Base-by-base conservation (phyloP, 176 grass and related monocot genomes). In the Carex pumila region DNA sequence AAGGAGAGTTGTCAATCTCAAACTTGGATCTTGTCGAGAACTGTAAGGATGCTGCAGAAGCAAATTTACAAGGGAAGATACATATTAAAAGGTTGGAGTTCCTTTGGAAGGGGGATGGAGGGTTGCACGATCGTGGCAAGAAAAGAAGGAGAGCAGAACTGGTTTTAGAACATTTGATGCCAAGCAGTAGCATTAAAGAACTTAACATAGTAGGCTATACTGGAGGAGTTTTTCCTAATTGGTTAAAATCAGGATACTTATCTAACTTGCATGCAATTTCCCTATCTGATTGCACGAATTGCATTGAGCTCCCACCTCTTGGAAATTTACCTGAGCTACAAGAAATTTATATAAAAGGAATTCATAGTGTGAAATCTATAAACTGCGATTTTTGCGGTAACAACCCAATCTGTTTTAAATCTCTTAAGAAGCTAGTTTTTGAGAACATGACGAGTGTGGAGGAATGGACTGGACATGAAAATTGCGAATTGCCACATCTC, bases 1-100 rank as follows among this genome's bases (percentile, higher is more conserved):
- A 41, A 19, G 86, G 88, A 21, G 36, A 79, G 55, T 67, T 93
- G 79, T 4, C 87, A 17, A 88, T 93, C 65, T 86, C 79, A 78
- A 90, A 86, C 70, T 37, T 93, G 68, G 52, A 90, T 34, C 83
- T 88, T 64, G 86, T 93, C 1, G 34, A 21, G 3, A 59, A 71
- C 49, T 53, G 1, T 10, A 3, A 79, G 19, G 88, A 92, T 49
- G 91, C 79, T 25, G 18, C 1, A 57, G 6, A 54, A 17, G 91
- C 91, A 8, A 4, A 71, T 2, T 47, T 93, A 39, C 17, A 60
- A 29, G 72, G 34, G 41, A 93, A 93, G 50, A 5, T 17, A 8
- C 39, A 68, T 41, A 89, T 93, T 17, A 72, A 82, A 4, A 88
- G 74, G 30, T 39, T 93, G 1, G 58, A 86, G 7, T 85, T 93